Conservation (phyloP, 768 basidiomycete genomes). For the Hortiboletus campestris region DNA sequence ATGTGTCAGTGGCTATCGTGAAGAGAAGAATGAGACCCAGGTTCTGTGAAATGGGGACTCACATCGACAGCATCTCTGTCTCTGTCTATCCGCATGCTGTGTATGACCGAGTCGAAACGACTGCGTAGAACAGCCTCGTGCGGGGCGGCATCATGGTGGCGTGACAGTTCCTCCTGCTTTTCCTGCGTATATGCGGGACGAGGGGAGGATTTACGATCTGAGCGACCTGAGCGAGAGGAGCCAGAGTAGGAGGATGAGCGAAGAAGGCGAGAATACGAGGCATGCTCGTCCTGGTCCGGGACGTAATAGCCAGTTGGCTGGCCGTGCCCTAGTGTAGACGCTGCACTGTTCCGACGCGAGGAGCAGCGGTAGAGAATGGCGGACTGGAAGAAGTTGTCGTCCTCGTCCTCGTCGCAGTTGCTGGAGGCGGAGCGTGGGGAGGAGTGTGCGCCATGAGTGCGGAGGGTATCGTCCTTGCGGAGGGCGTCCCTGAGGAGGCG, state of each 20-base stretch:
- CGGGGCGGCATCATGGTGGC: slow-evolving; percentile 37
- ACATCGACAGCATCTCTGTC: slow-evolving; percentile 23
- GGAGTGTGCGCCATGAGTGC: slow-evolving; percentile 19
- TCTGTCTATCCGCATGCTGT: slow-evolving; percentile 28
- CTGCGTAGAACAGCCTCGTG: slow-evolving; percentile 55
- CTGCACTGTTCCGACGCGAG: slow-evolving; percentile 21
- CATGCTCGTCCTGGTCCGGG: slow-evolving; percentile 33
- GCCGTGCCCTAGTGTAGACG: slow-evolving; percentile 12
- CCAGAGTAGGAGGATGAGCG: slow-evolving; percentile 28
- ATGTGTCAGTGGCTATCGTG: slow-evolving; percentile 17
- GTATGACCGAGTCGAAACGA: slow-evolving; percentile 53
- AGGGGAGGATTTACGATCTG: slow-evolving; percentile 17
- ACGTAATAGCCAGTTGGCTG: slow-evolving; percentile 27
- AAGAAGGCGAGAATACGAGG: slow-evolving; percentile 22
- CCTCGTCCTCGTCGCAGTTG: slow-evolving; percentile 24
- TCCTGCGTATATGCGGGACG: slow-evolving; percentile 14
- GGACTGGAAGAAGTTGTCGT: slow-evolving; percentile 29
- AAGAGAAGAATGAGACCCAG: slow-evolving; percentile 13
- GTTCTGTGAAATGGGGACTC: slow-evolving; percentile 7
- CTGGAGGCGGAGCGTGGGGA: slow-evolving; percentile 28
- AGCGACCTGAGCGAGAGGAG: slow-evolving; percentile 27
- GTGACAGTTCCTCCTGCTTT: slow-evolving; percentile 19
- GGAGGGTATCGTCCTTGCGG: slow-evolving; percentile 46
- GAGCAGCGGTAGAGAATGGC: slow-evolving; percentile 27
- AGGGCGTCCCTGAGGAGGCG: slow-evolving; percentile 57